phyloP scores from a whole-genome alignment of 2,329 filamentous ascomycete genomes.

The Hymenoscyphus salicellus region DNA sequence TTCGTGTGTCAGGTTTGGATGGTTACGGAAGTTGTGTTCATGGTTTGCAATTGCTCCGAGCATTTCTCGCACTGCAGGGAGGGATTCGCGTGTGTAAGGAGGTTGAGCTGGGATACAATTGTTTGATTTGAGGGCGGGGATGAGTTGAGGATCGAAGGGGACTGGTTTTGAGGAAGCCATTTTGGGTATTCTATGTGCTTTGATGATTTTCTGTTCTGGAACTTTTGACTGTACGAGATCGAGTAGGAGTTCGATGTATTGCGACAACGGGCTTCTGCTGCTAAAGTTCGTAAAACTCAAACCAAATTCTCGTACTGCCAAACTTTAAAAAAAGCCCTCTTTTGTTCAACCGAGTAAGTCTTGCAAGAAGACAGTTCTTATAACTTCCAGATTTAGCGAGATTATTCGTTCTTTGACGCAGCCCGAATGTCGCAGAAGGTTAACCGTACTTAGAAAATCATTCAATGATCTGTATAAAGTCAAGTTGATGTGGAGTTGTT shows the following conservation, averaged over 20 bases:
- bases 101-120: neutral
- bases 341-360: no score
- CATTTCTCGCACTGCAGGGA: neutral
- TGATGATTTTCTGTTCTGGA: neutral
- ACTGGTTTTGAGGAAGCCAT: constrained; percentile 7
- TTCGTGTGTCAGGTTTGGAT: constrained; percentile 12
- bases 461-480: no score
- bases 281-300: neutral
- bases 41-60: neutral
- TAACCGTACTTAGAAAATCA: no score
- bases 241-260: neutral
- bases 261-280: neutral
- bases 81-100: neutral
- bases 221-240: neutral
- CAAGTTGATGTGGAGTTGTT: no score
- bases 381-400: no score
- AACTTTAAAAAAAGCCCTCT: no score
- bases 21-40: constrained; percentile 1
- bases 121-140: neutral
- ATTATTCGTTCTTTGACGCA: no score
- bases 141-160: constrained; percentile 6
- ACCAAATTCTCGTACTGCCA: no score
- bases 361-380: no score
- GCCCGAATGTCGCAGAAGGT: no score
- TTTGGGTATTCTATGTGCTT: neutral